phyloP scores from a whole-genome alignment of 1,284 basidiomycete species.

The Xanthoconium separans region DNA sequence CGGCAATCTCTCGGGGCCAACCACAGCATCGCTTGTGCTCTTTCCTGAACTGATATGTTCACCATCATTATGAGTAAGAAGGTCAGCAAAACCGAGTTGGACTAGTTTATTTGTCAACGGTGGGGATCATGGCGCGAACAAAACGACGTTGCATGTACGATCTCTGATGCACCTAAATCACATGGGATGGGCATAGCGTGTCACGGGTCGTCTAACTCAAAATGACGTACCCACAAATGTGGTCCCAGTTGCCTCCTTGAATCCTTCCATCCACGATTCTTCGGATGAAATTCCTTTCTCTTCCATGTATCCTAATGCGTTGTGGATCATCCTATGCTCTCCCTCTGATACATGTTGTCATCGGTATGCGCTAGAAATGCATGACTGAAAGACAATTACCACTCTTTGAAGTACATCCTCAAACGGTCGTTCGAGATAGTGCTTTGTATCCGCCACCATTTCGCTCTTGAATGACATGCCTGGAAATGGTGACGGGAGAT shows the following conservation, averaged over 20 bases:
- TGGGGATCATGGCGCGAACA: background rate
- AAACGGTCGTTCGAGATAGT: background rate
- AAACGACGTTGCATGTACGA: background rate
- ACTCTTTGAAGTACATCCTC: background rate
- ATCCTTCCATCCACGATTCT: background rate
- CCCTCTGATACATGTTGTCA: background rate
- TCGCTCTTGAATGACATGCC: background rate
- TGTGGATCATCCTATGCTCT: background rate
- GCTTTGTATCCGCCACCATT: background rate
- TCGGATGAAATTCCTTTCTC: background rate
- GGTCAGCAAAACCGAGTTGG: background rate
- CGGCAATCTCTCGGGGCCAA: background rate
- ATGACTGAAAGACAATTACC: background rate
- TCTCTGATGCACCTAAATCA: background rate
- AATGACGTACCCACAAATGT: background rate
- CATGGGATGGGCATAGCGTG: background rate
- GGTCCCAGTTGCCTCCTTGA: background rate
- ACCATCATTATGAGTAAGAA: slow-evolving; percentile 8
- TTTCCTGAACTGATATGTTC: slow-evolving; percentile 2
- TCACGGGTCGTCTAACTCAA: accelerated
- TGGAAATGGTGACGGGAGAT: background rate
- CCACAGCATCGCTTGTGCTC: slow-evolving; percentile 5
- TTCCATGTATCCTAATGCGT: background rate
- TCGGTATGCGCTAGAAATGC: background rate
- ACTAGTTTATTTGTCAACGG: background rate